Evolutionary conservation across 352 stramenopile genomes (phyloP).

Genomic region (Albugo candida): DNA sequence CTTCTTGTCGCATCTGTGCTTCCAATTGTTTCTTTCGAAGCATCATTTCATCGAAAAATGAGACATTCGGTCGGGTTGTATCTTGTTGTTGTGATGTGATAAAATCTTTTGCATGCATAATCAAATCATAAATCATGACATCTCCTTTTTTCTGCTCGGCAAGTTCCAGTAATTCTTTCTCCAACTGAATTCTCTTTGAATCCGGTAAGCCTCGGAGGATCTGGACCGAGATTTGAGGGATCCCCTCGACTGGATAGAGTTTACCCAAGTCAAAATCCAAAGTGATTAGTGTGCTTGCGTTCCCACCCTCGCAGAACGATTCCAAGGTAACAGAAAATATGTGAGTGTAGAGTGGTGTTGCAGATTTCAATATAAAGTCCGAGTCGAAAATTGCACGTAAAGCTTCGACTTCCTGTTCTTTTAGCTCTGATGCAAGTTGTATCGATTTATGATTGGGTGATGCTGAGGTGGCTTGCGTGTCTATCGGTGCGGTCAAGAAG

Average conservation of each 20-base stretch:
- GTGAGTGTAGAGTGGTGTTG: conserved; percentile 60
- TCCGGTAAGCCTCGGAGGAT: conserved; percentile 46
- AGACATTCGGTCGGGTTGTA: conserved; percentile 64
- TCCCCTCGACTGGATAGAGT: conserved; percentile 38
- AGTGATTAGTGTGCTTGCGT: conserved; percentile 16
- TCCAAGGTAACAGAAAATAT: conserved; percentile 64
- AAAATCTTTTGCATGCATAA: conserved; percentile 64
- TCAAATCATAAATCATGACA: conserved; percentile 63
- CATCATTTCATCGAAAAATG: conserved; percentile 79
- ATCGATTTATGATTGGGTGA: conserved; percentile 8
- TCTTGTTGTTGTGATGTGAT: conserved; percentile 28
- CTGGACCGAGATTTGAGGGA: conserved; percentile 52
- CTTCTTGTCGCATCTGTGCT: conserved; percentile 27
- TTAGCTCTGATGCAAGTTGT: conserved; percentile 31
- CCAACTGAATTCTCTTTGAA: conserved; percentile 33
- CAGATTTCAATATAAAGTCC: conserved; percentile 42
- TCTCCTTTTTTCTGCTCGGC: conserved; percentile 49
- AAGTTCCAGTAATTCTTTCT: conserved; percentile 28
- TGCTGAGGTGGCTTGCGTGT: neutral
- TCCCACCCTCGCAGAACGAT: conserved; percentile 20
- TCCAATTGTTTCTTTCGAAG: conserved; percentile 52
- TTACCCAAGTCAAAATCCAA: conserved; percentile 57
- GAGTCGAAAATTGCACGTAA: conserved; percentile 65
- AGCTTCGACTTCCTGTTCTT: conserved; percentile 64
- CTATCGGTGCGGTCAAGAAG: no score